Conservation (phyloP, 352 stramenopile genomes). For the Globisporangium polare region DNA sequence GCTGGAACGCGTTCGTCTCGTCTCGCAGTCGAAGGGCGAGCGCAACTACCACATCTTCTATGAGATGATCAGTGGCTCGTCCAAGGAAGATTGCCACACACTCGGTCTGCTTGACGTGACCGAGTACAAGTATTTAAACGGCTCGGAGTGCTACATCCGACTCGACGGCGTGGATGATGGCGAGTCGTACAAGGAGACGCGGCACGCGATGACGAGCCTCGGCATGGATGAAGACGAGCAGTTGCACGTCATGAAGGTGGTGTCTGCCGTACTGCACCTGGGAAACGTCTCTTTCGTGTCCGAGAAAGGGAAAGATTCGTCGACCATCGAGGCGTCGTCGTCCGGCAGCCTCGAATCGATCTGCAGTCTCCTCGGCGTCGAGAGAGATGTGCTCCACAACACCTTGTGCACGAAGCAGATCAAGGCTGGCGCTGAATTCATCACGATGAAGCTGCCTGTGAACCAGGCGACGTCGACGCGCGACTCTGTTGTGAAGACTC, state of each 20-base stretch:
- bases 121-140: slow-evolving; percentile 84
- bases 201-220: slow-evolving; percentile 78
- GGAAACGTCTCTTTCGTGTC: slow-evolving; percentile 82
- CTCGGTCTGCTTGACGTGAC: slow-evolving; percentile 43
- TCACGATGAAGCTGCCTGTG: slow-evolving; percentile 62
- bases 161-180: slow-evolving; percentile 78
- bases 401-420: slow-evolving; percentile 81
- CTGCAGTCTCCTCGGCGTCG: slow-evolving; percentile 70
- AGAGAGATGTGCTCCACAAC: slow-evolving; percentile 47
- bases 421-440: slow-evolving; percentile 70
- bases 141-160: slow-evolving; percentile 67
- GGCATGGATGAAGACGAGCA: slow-evolving; percentile 78
- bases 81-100: slow-evolving; percentile 40
- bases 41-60: slow-evolving; percentile 99
- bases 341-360: slow-evolving; percentile 72
- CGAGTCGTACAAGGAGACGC: slow-evolving; percentile 70
- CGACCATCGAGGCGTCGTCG: slow-evolving; percentile 34
- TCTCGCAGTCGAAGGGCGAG: slow-evolving; percentile 92
- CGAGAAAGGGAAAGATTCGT: slow-evolving; percentile 65
- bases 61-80: slow-evolving; percentile 88
- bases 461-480: slow-evolving; percentile 70
- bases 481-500: slow-evolving; percentile 83
- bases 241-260: slow-evolving; percentile 73
- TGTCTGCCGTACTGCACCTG: slow-evolving; percentile 84
- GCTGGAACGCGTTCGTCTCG: slow-evolving; percentile 93